Conservation (phyloP, 495 filamentous ascomycete species). For the Penicillium turbatum region DNA sequence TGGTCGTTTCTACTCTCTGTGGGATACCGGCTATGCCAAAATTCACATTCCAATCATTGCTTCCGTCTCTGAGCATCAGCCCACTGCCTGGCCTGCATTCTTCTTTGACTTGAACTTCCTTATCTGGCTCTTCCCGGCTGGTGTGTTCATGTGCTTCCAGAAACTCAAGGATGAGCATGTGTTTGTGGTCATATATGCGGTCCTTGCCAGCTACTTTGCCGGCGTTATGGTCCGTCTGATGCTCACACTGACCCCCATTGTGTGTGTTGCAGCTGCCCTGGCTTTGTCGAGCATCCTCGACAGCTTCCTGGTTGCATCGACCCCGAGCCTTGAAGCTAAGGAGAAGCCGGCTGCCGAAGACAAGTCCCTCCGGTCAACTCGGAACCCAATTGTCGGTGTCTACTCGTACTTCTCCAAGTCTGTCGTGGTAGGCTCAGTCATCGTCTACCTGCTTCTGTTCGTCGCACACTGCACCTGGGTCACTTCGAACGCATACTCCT, state of each 20-base stretch:
- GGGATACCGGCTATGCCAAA: constrained; percentile 99
- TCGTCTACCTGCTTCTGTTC: constrained; percentile 82
- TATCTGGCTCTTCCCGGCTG: constrained; percentile 98
- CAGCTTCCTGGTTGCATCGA: constrained; percentile 64
- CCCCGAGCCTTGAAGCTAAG: constrained; percentile 43
- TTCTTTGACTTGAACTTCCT: constrained; percentile 98
- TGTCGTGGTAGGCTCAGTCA: constrained; percentile 64
- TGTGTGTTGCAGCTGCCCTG: constrained; percentile 91
- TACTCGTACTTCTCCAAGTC: constrained; percentile 76
- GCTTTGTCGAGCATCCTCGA: constrained; percentile 87
- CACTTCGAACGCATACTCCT: constrained; percentile 97
- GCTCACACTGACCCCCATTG: constrained; percentile 94
- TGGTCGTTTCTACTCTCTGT: constrained; percentile 98
- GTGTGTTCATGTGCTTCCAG: constrained; percentile 97
- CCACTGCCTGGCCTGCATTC: constrained; percentile 99
- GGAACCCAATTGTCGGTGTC: constrained; percentile 73
- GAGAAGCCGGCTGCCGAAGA: constrained; percentile 46
- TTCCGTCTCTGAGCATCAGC: constrained; percentile 98
- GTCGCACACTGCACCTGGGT: constrained; percentile 99
- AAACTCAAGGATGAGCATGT: constrained; percentile 94
- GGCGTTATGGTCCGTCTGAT: constrained; percentile 99
- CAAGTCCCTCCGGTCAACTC: constrained; percentile 64
- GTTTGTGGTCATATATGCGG: constrained; percentile 93
- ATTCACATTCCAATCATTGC: constrained; percentile 99
- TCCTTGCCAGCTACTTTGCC: constrained; percentile 95